Evolutionary conservation across 2,329 filamentous ascomycete genomes (phyloP), one percentile per base, ranked within the genome.

Genomic region (Talaromyces sp.): DNA sequence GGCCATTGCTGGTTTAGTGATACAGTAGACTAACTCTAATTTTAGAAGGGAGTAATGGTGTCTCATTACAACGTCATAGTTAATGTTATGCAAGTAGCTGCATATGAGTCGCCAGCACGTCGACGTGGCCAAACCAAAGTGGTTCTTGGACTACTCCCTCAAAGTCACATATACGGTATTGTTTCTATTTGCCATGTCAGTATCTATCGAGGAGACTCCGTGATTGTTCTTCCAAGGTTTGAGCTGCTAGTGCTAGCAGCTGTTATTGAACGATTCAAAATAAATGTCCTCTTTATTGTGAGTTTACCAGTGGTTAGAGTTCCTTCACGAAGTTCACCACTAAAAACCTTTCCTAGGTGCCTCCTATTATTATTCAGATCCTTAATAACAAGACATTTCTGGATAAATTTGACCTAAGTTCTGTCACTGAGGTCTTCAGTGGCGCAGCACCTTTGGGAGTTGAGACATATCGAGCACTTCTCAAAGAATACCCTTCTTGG

Each of bases 101-200:
- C 47, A 25, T 47, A 47, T 25, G 43, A 47, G n/a, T 47, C n/a
- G 4, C 43, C 74, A 0, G 72, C 70, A 43, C 73, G 84, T 64
- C 74, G 81, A 77, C 1, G 79, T 19, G 74, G 78, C 54, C 81
- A 83, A 68, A 82, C 76, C 0, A 83, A 86, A 65, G 80, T 82
- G 22, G 80, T 75, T 3, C 83, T 92, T 0, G 90, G 89, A 3
- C 79, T 92, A 17, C 79, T 92, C 0, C 90, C 90, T 1, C 86
- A 91, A 72, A 91, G 88, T 68, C 90, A 93, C 72, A 92, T 93
- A 68, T 93, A 93, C 74, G 86, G 86, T 6, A 79, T 93, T 31
- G 85, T 90, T 5, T 84, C 90, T 27, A 85, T 91, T 64, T 86
- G 85, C 39, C 86, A 89, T 72, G 76, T 80, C 3, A 82, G 82